These are phyloP conservation scores for Neurospora sp. DNA, from an alignment of 495 filamentous ascomycete genomes.

Conservation along the genomic window DNA sequence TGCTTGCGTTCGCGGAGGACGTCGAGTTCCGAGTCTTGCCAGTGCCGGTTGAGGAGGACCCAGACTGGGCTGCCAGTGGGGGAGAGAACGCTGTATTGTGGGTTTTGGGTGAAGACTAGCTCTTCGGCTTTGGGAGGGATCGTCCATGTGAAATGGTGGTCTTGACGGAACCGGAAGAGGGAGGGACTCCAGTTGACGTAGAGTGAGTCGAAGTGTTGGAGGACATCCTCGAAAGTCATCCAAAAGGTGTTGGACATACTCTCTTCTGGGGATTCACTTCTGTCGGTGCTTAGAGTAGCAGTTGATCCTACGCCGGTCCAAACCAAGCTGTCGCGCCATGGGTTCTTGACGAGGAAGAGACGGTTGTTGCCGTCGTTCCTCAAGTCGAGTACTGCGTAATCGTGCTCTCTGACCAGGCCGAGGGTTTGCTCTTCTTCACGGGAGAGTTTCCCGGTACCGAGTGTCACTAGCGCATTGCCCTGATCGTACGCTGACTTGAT, in stretches of 20 bases:
- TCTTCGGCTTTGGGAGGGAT: constrained; percentile 48
- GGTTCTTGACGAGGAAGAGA: constrained; percentile 82
- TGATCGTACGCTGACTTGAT: constrained; percentile 62
- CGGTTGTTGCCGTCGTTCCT: constrained; percentile 47
- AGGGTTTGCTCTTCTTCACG: constrained; percentile 62
- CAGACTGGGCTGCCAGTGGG: constrained; percentile 55
- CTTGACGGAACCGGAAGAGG: constrained; percentile 69
- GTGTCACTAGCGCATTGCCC: constrained; percentile 77
- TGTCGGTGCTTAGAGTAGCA: constrained; percentile 14
- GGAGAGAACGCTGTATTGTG: constrained; percentile 66
- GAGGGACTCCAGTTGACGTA: constrained; percentile 97
- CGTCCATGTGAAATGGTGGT: constrained; percentile 86
- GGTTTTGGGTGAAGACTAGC: constrained; percentile 64
- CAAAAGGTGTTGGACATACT: constrained; percentile 67
- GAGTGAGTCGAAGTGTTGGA: constrained; percentile 86
- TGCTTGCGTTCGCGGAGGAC: constrained; percentile 25
- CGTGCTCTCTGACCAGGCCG: constrained; percentile 82
- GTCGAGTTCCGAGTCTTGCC: constrained; percentile 42
- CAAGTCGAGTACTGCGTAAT: constrained; percentile 85
- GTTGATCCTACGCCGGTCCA: constrained; percentile 42
- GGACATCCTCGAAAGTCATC: constrained; percentile 76
- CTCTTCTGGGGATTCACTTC: constrained; percentile 6
- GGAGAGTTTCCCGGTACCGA: constrained; percentile 78
- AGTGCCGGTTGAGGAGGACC: constrained; percentile 79
- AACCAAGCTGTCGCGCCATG: constrained; percentile 74